Conservation (phyloP, 148 eudicot genomes). For the Selenicereus undatus region DNA sequence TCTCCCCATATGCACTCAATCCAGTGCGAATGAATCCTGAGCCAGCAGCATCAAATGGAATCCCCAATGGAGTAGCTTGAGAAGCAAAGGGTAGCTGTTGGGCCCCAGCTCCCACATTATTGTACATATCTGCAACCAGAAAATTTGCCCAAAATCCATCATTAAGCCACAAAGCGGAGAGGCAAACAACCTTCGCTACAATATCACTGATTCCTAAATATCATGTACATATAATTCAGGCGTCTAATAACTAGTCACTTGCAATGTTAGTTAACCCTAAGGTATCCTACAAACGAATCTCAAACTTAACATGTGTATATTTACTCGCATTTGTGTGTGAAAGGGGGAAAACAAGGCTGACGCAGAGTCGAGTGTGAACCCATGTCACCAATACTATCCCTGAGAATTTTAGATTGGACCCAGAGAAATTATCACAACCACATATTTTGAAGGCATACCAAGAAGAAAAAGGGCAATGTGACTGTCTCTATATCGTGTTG, state of each 20-base stretch:
- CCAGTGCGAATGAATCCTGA: constrained; percentile 82
- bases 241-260: not conserved
- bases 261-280: not conserved
- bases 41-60: constrained; percentile 68
- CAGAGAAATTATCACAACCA: not conserved
- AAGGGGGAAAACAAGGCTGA: not conserved
- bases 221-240: not conserved
- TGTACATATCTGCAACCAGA: constrained; percentile 59
- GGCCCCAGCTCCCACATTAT: constrained; percentile 59
- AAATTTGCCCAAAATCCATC: not conserved
- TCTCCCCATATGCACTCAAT: constrained; percentile 93
- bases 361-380: not conserved
- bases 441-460: not conserved
- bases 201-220: not conserved
- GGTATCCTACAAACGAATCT: not conserved
- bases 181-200: not conserved
- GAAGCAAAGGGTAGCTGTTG: constrained; percentile 44
- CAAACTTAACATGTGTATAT: not conserved
- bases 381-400: not conserved
- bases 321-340: not conserved
- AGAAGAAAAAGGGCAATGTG: not conserved
- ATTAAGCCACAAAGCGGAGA: not conserved
- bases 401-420: no score
- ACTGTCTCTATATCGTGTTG: not conserved
- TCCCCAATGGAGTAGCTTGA: constrained; percentile 76